Evolutionary conservation across 2,329 filamentous ascomycete genomes (phyloP).

Genomic region (Simplicillium aogashimaense): DNA sequence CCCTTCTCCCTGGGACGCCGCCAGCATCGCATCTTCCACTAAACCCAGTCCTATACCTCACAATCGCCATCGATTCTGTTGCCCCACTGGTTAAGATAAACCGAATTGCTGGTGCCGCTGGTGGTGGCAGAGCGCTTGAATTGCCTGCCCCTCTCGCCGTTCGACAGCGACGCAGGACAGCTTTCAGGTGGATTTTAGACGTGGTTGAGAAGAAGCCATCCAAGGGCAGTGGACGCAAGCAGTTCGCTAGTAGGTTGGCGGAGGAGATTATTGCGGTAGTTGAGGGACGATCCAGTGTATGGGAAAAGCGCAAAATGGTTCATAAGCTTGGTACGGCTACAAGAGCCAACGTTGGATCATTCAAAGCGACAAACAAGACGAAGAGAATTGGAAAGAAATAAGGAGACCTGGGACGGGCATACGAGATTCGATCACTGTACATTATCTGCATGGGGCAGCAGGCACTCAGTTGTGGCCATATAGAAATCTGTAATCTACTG

Average conservation of each 20-base stretch:
- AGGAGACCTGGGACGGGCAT: not conserved
- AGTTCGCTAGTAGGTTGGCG: constrained; percentile 69
- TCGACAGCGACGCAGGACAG: constrained; percentile 66
- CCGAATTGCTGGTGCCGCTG: constrained; percentile 65
- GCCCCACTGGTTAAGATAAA: constrained; percentile 78
- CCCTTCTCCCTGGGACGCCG: constrained; percentile 67
- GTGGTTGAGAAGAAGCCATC: constrained; percentile 70
- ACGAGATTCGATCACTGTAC: not conserved
- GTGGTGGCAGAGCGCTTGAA: constrained; percentile 77
- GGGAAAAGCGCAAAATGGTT: constrained; percentile 68
- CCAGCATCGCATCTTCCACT: constrained; percentile 73
- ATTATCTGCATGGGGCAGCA: not conserved
- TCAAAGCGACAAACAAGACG: constrained; percentile 8
- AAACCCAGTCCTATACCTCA: constrained; percentile 83
- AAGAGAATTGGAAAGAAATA: constrained; percentile 18
- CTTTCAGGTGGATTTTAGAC: constrained; percentile 83
- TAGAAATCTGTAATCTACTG: too few species aligned
- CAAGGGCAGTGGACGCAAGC: constrained; percentile 57
- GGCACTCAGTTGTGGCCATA: too few species aligned
- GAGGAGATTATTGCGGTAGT: constrained; percentile 81
- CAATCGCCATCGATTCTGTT: constrained; percentile 83
- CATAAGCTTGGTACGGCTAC: constrained; percentile 75
- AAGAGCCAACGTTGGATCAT: constrained; percentile 54
- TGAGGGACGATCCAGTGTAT: constrained; percentile 73
- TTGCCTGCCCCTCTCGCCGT: constrained; percentile 68